phyloP scores from a whole-genome alignment of 345 rosid species.

The Corchorus olitorius region DNA sequence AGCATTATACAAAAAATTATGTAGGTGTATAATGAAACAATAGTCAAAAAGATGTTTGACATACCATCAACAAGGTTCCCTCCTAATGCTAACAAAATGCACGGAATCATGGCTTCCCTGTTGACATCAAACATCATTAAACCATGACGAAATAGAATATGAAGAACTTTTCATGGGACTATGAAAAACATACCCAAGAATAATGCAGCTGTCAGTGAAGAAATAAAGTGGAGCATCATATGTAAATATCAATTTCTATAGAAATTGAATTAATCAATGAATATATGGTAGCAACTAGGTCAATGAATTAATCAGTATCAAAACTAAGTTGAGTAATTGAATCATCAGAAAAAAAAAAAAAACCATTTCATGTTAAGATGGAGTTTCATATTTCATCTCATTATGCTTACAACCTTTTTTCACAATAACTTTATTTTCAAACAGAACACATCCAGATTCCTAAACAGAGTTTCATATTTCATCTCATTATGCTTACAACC shows the following conservation, averaged over 20 bases:
- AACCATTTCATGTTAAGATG: too few species aligned
- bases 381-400: too few species aligned
- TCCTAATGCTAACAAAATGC: conserved; percentile 90
- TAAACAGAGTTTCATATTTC: conserved; percentile 4
- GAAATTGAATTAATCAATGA: conserved; percentile 72
- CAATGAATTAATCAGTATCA: too few species aligned
- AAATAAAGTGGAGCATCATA: conserved; percentile 88
- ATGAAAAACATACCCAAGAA: conserved; percentile 75
- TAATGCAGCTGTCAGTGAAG: conserved; percentile 95
- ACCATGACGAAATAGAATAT: not conserved
- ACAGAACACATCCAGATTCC: too few species aligned
- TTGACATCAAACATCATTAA: conserved; percentile 18
- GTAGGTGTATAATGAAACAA: not conserved
- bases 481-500: not conserved
- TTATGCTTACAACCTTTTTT: too few species aligned
- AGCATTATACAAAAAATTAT: not conserved
- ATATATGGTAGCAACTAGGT: too few species aligned
- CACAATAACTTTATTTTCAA: too few species aligned
- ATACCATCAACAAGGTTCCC: conserved; percentile 97
- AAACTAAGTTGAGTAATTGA: too few species aligned
- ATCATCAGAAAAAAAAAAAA: too few species aligned
- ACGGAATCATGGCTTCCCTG: conserved; percentile 99
- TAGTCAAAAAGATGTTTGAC: not conserved
- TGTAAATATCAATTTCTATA: conserved; percentile 82
- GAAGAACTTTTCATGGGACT: not conserved